Conservation (phyloP, 2,329 filamentous ascomycete species). For the Cordyceps cicadae region DNA sequence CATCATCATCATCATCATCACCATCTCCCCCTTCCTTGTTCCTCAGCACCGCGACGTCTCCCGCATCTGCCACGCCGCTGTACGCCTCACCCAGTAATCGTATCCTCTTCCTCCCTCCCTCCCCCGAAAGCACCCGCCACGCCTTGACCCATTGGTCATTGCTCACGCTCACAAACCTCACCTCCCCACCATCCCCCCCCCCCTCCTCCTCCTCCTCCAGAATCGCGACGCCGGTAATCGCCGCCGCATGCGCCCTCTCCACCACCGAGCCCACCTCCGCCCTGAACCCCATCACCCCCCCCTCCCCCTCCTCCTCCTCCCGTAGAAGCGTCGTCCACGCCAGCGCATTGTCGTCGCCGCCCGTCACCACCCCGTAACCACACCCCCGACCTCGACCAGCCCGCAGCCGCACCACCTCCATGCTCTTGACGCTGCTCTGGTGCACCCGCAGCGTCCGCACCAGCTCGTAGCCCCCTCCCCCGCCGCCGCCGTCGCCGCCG, state of each 20-base stretch:
- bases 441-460: slow-evolving; percentile 48
- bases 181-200: slow-evolving; percentile 13
- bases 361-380: slow-evolving; percentile 54
- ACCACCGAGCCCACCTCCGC: slow-evolving; percentile 23
- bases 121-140: slow-evolving; percentile 33
- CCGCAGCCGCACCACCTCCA: slow-evolving; percentile 34
- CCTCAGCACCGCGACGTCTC: slow-evolving; percentile 37
- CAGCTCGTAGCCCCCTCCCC: slow-evolving; percentile 18
- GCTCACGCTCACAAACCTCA: slow-evolving; percentile 37
- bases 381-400: no score
- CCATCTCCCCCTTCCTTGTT: background rate
- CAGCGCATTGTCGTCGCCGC: slow-evolving; percentile 82
- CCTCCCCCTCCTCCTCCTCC: background rate
- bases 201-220: slow-evolving; percentile 16
- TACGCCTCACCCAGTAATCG: slow-evolving; percentile 41
- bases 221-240: slow-evolving; percentile 52
- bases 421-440: slow-evolving; percentile 70
- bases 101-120: slow-evolving; percentile 17
- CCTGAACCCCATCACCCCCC: background rate
- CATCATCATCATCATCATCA: background rate
- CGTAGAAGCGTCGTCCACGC: slow-evolving; percentile 43
- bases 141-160: slow-evolving; percentile 55
- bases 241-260: slow-evolving; percentile 59
- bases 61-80: slow-evolving; percentile 54
- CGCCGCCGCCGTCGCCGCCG: background rate